A percentile compares a stretch with the other conserved stretches of the same genome.
phyloP scores from a whole-genome alignment of 768 basidiomycete species.

The Macrocybe gigantea region DNA sequence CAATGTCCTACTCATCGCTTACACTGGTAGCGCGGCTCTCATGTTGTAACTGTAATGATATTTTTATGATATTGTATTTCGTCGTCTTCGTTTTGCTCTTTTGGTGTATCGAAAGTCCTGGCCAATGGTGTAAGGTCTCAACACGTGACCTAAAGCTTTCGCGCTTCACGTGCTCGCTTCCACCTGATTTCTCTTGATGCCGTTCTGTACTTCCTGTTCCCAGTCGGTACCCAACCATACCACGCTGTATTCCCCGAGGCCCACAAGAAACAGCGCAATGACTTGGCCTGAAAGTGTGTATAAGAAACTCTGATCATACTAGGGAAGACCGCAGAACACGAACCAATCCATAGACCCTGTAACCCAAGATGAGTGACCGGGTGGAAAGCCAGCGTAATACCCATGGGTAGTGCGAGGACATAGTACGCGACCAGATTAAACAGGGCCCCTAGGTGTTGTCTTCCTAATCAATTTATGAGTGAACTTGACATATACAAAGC shows the following conservation, averaged over 20 bases:
- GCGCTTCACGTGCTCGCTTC: not conserved
- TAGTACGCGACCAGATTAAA: constrained; percentile 80
- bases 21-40: constrained; percentile 53
- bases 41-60: no score
- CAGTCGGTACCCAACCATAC: constrained; percentile 60
- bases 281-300: constrained; percentile 50
- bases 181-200: constrained; percentile 39
- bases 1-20: constrained; percentile 87
- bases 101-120: no score
- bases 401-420: constrained; percentile 71
- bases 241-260: constrained; percentile 57
- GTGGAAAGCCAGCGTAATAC: constrained; percentile 67
- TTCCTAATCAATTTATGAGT: constrained; percentile 27
- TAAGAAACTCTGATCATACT: constrained; percentile 15
- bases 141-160: no score
- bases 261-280: constrained; percentile 67
- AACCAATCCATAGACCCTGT: constrained; percentile 77
- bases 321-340: constrained; percentile 20
- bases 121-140: no score
- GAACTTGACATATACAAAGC: no score
- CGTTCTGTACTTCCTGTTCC: constrained; percentile 52
- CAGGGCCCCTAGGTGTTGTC: constrained; percentile 68
- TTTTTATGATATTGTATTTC: no score
- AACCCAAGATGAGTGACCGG: constrained; percentile 38
- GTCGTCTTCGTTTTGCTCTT: no score